A percentile compares a stretch with the other conserved stretches of the same genome.
Conservation (phyloP, 768 basidiomycete genomes). For the Infundibulicybe gibba region DNA sequence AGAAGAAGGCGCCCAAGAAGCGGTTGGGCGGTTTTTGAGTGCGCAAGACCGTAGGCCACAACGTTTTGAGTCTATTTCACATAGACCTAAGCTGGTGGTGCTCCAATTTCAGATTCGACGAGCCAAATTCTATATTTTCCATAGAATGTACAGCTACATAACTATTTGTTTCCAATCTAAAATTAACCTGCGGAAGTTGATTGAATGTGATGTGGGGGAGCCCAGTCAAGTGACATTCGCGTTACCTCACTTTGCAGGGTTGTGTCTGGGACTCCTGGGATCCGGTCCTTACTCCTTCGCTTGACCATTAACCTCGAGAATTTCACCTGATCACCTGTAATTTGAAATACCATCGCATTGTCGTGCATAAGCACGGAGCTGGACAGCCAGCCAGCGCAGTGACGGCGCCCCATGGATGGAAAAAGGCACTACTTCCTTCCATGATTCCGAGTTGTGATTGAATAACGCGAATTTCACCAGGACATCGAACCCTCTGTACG, state of each 20-base stretch:
- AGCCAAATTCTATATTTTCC: too few relatives aligned
- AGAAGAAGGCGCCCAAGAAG: constrained; percentile 63
- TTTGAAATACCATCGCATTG: constrained; percentile 12
- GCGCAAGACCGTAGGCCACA: background rate
- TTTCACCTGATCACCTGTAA: constrained; percentile 9
- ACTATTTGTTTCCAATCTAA: constrained; percentile 1
- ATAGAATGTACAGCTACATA: background rate
- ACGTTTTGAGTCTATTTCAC: too few relatives aligned
- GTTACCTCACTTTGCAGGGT: constrained; percentile 6
- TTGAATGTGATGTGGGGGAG: constrained; percentile 2
- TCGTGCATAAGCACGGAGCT: constrained; percentile 73
- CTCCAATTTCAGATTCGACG: too few relatives aligned
- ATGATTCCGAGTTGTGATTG: constrained; percentile 7
- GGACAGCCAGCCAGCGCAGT: constrained; percentile 64
- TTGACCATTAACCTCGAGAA: constrained; percentile 2
- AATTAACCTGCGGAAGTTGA: background rate
- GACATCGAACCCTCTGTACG: constrained; percentile 60
- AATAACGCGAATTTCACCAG: constrained; percentile 29
- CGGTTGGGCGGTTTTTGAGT: constrained; percentile 71
- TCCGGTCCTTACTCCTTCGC: background rate
- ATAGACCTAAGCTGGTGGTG: too few relatives aligned
- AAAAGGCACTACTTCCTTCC: constrained; percentile 39
- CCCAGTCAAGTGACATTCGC: constrained; percentile 27
- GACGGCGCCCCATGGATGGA: constrained; percentile 77
- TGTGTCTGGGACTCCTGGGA: background rate